Conservation (phyloP, 331 rosid species). For the Dryas integrifolia region DNA sequence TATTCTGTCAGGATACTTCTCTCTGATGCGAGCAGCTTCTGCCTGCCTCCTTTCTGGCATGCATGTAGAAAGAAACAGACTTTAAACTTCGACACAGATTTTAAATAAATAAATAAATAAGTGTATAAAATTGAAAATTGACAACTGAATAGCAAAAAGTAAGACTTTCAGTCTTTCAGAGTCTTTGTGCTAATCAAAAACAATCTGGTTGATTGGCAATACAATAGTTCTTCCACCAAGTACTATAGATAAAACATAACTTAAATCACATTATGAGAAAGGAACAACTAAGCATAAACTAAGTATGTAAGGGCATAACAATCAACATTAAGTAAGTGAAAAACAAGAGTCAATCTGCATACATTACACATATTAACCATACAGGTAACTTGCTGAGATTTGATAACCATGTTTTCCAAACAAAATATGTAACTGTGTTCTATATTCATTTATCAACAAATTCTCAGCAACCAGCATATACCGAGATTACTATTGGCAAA, state of each 20-base stretch:
- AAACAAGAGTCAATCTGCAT: no score
- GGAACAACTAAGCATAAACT: background rate
- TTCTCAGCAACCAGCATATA: background rate
- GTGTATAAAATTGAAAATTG: no score
- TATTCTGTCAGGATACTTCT: slow-evolving; percentile 78
- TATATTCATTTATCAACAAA: background rate
- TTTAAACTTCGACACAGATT: background rate
- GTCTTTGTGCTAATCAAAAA: no score
- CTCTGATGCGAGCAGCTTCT: slow-evolving; percentile 76
- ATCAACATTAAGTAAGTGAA: background rate
- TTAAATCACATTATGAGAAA: background rate
- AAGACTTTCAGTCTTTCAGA: no score
- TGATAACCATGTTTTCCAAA: background rate
- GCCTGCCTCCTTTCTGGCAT: slow-evolving; percentile 77
- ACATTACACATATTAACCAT: no score
- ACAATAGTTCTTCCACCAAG: background rate
- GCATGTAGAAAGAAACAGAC: slow-evolving; percentile 8
- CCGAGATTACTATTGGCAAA: no score
- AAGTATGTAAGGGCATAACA: no score
- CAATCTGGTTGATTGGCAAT: background rate
- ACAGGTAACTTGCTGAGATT: background rate
- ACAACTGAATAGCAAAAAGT: no score
- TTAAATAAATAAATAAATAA: no score
- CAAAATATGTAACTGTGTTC: background rate
- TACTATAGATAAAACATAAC: background rate